Evolutionary conservation across 768 basidiomycete species (phyloP).

Genomic region (Psilocybe cubensis): DNA sequence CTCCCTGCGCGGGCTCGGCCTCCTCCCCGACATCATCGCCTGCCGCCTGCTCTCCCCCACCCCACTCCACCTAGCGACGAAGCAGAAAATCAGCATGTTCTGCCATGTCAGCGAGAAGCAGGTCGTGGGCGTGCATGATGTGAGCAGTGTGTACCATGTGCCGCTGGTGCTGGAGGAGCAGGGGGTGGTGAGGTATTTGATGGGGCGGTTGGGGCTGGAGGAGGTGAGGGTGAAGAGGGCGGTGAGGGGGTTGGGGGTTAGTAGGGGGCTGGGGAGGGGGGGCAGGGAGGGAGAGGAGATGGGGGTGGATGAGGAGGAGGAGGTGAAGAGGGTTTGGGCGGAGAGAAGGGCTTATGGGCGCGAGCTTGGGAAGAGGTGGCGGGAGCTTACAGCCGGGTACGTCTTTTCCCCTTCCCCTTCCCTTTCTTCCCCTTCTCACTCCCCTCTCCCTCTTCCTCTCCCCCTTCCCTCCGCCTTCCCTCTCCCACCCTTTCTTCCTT

Average conservation of each 20-base stretch:
- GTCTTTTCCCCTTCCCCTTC: conserved; percentile 21
- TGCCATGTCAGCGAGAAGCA: conserved; percentile 91
- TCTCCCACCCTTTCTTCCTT: neutral
- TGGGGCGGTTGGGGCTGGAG: conserved; percentile 77
- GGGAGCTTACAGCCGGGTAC: conserved; percentile 79
- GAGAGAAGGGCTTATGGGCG: conserved; percentile 64
- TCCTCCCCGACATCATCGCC: conserved; percentile 94
- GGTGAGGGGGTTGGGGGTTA: conserved; percentile 2
- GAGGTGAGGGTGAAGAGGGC: conserved; percentile 33
- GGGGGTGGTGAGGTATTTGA: conserved; percentile 86
- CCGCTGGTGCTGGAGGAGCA: conserved; percentile 91
- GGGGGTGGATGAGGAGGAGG: conserved; percentile 21
- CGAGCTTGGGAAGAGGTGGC: conserved; percentile 78
- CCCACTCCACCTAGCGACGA: conserved; percentile 82
- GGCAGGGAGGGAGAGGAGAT: conserved; percentile 8
- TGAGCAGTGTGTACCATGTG: conserved; percentile 96
- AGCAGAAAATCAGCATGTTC: conserved; percentile 98
- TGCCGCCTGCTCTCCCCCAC: conserved; percentile 84
- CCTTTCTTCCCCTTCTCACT: neutral
- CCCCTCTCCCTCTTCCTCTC: neutral
- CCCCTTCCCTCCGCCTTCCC: neutral
- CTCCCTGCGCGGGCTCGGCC: conserved; percentile 88
- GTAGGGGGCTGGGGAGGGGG: neutral
- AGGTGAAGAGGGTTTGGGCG: conserved; percentile 38
- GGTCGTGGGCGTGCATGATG: conserved; percentile 95